Evolutionary conservation across 2,329 filamentous ascomycete species (phyloP).

Genomic region (Teratosphaeria destructans): DNA sequence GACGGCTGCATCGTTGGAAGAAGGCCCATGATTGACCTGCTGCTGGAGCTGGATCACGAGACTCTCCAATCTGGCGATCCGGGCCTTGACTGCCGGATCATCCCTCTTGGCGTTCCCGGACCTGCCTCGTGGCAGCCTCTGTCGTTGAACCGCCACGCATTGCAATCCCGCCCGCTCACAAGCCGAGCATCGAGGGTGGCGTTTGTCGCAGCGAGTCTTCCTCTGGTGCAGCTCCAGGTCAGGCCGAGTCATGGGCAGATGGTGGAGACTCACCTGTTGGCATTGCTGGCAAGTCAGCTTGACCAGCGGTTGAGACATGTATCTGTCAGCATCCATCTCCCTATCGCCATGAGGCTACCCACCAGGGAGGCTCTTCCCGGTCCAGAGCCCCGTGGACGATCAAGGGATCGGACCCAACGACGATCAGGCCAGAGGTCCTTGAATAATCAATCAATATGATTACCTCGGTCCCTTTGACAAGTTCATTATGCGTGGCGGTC

Average conservation of each 20-base stretch:
- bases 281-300: constrained; percentile 6
- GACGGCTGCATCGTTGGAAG: background rate
- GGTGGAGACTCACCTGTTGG: background rate
- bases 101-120: background rate
- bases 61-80: background rate
- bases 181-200: constrained; percentile 4
- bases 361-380: too few species aligned
- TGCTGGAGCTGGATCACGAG: background rate
- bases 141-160: constrained; percentile 1
- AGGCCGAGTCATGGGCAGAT: background rate
- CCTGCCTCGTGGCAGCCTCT: constrained; percentile 1
- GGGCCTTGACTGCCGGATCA: constrained; percentile 1
- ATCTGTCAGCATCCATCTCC: background rate
- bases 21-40: background rate
- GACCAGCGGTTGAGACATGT: background rate
- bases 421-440: too few species aligned
- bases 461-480: too few species aligned
- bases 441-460: too few species aligned
- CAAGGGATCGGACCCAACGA: too few species aligned
- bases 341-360: too few species aligned
- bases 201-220: constrained; percentile 10
- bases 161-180: constrained; percentile 1
- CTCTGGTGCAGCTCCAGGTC: background rate
- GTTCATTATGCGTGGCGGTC: background rate
- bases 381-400: too few species aligned